A percentile compares a stretch with the other conserved stretches of the same genome.
Evolutionary conservation across 495 filamentous ascomycete genomes (phyloP).

Genomic region (Trichocladium antarcticum): DNA sequence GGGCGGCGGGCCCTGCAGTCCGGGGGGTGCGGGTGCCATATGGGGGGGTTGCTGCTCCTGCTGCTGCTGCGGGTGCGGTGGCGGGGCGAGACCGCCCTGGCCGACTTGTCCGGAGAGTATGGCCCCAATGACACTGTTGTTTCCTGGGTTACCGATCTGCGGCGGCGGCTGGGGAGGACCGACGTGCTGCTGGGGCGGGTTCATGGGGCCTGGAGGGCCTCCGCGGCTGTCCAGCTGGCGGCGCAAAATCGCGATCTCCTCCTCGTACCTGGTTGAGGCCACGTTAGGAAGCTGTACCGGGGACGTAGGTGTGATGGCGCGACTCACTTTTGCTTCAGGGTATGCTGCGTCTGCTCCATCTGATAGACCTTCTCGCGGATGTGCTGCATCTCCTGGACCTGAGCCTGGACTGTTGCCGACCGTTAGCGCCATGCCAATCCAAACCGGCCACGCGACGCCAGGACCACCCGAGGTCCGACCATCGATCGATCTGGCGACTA

Average conservation of each 20-base stretch:
- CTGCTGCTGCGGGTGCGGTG: constrained; percentile 59
- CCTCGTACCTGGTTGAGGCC: constrained; percentile 63
- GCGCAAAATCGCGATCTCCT: constrained; percentile 72
- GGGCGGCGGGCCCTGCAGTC: constrained; percentile 51
- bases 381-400: constrained; percentile 86
- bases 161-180: constrained; percentile 60
- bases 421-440: constrained; percentile 5
- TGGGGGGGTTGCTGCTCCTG: constrained; percentile 44
- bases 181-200: constrained; percentile 59
- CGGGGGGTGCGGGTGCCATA: constrained; percentile 54
- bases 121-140: constrained; percentile 73
- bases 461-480: neutral
- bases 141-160: constrained; percentile 72
- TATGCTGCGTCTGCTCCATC: constrained; percentile 75
- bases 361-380: constrained; percentile 83
- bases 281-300: constrained; percentile 1
- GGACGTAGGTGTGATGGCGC: neutral
- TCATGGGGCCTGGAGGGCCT: constrained; percentile 52
- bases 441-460: constrained; percentile 5
- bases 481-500: constrained; percentile 3
- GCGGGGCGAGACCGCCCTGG: constrained; percentile 77
- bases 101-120: constrained; percentile 88
- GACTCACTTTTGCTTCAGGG: constrained; percentile 80
- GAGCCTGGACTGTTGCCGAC: constrained; percentile 54
- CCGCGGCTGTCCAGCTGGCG: constrained; percentile 81